Evolutionary conservation across 306 rosid species (phyloP), one percentile per base, ranked within the genome.

Genomic region (Fragaria ananassa): DNA sequence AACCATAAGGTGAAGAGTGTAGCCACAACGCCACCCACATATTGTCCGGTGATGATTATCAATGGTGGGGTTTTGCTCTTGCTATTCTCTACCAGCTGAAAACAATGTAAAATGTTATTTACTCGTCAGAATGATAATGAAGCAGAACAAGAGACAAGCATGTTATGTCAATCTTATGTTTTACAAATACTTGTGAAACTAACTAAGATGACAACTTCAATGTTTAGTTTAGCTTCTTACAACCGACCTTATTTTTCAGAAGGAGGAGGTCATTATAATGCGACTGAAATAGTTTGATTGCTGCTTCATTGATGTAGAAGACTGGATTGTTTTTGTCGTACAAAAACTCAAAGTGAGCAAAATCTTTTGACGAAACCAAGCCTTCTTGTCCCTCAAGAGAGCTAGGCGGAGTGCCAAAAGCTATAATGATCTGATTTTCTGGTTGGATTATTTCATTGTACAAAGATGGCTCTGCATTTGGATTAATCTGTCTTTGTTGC

Each of bases 11-110:
- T 88, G 86, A 93, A 89, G 46, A 91, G 88, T 42, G 95, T 78
- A 78, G 98, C 98, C 42, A 91, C 79, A 39, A 86, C 17, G 70
- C 98, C 98, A 60, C 96, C 97, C 35, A 81, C 63, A 50, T 62
- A 86, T 73, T 56, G 72, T 76, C 98, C 97, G 25, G 92, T 89
- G 54, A 89, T 75, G 45, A 93, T 77, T 84, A 93, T 80, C 81
- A 86, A 19, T 25, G 66, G 76, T 14, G 68, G 47, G 12, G 80
- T 51, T 35, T 49, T n/a, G 19, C 51, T 21, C 12, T 25, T 58
- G 64, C 64, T 23, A 58, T 3, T 58, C 5, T 56, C 25, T 39
- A 19, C 72, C 46, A 31, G 17, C 41, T 69, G 53, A 6, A 6
- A 45, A 60, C 80, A 75, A 87, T 81, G 77, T 80, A 79, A 61